Base-by-base conservation (phyloP, 2,329 filamentous ascomycete genomes). In the Cordyceps cateniannulata region DNA sequence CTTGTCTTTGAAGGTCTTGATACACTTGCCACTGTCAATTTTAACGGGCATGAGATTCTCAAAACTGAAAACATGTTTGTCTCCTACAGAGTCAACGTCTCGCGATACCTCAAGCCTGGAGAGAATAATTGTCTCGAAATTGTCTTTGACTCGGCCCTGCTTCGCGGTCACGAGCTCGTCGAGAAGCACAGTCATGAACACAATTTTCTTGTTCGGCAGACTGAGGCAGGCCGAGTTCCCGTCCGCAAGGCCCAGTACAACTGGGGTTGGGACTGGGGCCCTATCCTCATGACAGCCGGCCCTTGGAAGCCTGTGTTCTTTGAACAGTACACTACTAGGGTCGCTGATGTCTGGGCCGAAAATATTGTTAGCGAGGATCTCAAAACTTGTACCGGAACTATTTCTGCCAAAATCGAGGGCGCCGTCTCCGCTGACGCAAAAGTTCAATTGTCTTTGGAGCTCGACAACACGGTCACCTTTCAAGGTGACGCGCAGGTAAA, bases 231-330 rank as follows among this genome's bases (percentile, higher is more conserved):
- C 20, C 65, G 65, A 6, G 57, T 66, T 9, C 79, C 79, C 3
- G 80, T 84, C 0, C 75, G 86, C n/a, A 89, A 89, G 68, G 83
- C 85, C 1, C 86, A 89, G 69, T 89, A 86, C 65, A 82, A 88
- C 65, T 89, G 84, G 84, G 85, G 86, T 5, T 89, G 86, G 86
- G 86, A 89, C 66, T 88, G 85, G 86, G 86, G 86, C 0, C 85
- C 86, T 1, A 77, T 86, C 7, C 66, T 88, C 56, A 79, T 85
- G 70, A 85, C 84, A 0, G 81, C 79, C 9, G 86, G 85, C 0
- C 83, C 85, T 3, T 92, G 89, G 88, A 82, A 82, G 63, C 81
- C 85, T 2, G 79, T 91, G 2, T 79, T 79, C 14, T 71, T 92
- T 2, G 88, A 93, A 69, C 79, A 80, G 0, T 91, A 88, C 62